A percentile compares a stretch with the other conserved stretches of the same genome.
Evolutionary conservation across 1,284 basidiomycete genomes (phyloP).

Genomic region (Trichosporon sp.): DNA sequence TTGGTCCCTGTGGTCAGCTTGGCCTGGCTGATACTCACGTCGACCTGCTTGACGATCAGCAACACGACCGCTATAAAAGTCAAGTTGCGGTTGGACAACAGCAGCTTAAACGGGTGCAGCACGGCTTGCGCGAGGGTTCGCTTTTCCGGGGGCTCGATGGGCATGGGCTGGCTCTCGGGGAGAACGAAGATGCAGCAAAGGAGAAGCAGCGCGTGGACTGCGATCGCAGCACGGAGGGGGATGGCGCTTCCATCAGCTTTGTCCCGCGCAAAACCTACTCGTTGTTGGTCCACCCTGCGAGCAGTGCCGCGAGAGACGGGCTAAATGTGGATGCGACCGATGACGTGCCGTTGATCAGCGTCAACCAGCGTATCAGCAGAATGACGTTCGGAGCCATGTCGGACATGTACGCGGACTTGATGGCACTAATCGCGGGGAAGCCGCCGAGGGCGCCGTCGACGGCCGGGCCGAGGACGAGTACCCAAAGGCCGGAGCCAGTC

Average conservation of each 20-base stretch:
- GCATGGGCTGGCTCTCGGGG: neutral
- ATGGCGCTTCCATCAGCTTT: neutral
- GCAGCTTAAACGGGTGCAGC: neutral
- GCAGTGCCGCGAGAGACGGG: neutral
- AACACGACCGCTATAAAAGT: neutral
- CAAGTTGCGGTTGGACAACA: neutral
- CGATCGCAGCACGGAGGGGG: neutral
- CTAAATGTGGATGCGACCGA: neutral
- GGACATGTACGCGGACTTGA: neutral
- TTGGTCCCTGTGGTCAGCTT: neutral
- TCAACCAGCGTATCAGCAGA: neutral
- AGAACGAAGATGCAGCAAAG: neutral
- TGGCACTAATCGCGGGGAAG: neutral
- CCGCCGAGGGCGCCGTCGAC: neutral
- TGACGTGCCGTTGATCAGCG: neutral
- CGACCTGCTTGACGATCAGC: neutral
- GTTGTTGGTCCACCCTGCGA: neutral
- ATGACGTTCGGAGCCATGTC: neutral
- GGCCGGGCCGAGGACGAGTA: neutral
- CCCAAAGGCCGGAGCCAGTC: neutral
- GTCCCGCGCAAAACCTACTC: neutral
- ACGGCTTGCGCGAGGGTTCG: neutral
- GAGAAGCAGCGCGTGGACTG: neutral
- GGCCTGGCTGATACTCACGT: neutral
- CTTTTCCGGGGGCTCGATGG: neutral